Evolutionary conservation across 192 early-diverging fungal genomes (phyloP).

Genomic region (Paraglomus brasilianum): DNA sequence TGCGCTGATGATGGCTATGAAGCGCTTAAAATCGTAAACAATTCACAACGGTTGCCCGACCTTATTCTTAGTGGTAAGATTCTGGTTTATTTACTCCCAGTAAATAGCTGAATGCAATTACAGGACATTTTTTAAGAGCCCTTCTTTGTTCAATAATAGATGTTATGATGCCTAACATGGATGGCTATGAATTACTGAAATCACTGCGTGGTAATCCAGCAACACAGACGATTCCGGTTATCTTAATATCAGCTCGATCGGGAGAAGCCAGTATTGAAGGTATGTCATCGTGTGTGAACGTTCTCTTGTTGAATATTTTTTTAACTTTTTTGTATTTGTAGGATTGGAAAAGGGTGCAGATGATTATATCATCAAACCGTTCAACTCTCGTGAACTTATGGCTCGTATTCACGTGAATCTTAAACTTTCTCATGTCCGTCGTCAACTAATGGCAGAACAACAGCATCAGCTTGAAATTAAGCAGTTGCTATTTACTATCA

Average conservation of each 20-base stretch:
- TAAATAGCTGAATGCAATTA: neutral
- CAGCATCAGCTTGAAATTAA: constrained; percentile 40
- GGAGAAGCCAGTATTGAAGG: constrained; percentile 51
- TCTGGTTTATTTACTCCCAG: too few relatives aligned
- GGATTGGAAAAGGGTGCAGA: constrained; percentile 55
- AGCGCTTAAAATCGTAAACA: constrained; percentile 31
- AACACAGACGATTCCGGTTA: constrained; percentile 53
- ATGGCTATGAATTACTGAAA: constrained; percentile 53
- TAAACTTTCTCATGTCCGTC: constrained; percentile 45
- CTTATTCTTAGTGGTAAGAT: constrained; percentile 41
- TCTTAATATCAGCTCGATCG: constrained; percentile 54
- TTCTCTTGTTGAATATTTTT: too few relatives aligned
- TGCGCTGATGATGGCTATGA: constrained; percentile 42
- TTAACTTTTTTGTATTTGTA: neutral
- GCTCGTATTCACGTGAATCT: constrained; percentile 54
- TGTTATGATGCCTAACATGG: constrained; percentile 63
- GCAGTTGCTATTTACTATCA: constrained; percentile 40
- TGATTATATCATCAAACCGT: constrained; percentile 57
- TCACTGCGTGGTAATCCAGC: constrained; percentile 38
- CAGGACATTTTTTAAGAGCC: constrained; percentile 11
- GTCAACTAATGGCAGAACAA: constrained; percentile 42
- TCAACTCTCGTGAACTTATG: constrained; percentile 50
- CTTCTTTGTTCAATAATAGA: constrained; percentile 32
- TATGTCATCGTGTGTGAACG: neutral
- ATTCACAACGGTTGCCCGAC: constrained; percentile 15